Base-by-base conservation (phyloP, 2,329 filamentous ascomycete species). In the Aspergillus sp. region DNA sequence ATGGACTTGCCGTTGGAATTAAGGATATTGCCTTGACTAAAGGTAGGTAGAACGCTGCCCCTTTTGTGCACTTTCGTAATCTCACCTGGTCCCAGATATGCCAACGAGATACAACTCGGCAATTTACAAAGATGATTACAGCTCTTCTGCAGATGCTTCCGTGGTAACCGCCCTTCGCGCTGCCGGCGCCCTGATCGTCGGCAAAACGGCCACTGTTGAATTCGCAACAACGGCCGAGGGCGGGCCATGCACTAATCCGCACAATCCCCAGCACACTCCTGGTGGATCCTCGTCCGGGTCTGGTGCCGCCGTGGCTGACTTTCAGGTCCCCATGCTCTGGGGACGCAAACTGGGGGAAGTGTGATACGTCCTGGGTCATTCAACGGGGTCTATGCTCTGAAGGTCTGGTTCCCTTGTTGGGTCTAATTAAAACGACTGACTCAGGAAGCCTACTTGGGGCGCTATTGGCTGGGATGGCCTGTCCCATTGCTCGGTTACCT, bases 251-350 rank as follows among this genome's bases (percentile, higher is more conserved):
- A 73, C 55, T 3, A 83, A 83, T 48, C 75, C 78, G 0, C 70
- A 73, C 39, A 59, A 69, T 37, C 37, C 57, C 0, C 38, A 36
- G 0, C 63, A 68, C 4, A 82, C 78, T 0, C 78, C 79, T 0
- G 79, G 79, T 1, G 79, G 79, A 28, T 82, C 78, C 0, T 81
- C 76, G 0, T 75, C 76, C 0, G 79, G 80, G 0, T 81, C 78
- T 0, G 79, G 66, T 0, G 77, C 78, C 0, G 77, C 75, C 0
- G 77, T 83, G 0, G 78, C 63, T 5, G 79, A 82, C 41, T 70
- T 71, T 32, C 78, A 82, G 40, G 69, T 68, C 0, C 74, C 77
- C 0, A 45, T 8, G 68, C 60, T 0, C 57, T 83, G 0, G 79
- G 77, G 0, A 80, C 78, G 0, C 78, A 83, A 47, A 84, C 78